phyloP scores from a whole-genome alignment of 1,284 basidiomycete genomes.

The Puccinia polysora region DNA sequence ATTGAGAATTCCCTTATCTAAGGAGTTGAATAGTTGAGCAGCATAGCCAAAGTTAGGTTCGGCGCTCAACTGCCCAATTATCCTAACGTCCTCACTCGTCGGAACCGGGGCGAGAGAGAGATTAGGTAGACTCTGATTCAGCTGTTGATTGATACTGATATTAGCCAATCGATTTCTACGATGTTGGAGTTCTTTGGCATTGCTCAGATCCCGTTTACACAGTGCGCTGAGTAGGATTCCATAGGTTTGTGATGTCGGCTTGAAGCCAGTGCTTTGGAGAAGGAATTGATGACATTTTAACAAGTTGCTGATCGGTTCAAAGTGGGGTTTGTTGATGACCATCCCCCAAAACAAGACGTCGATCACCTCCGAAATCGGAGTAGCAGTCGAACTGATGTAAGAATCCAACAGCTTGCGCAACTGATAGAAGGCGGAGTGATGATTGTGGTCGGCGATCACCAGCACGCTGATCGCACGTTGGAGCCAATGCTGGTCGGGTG shows the following conservation, averaged over 20 bases:
- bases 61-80: not conserved
- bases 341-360: constrained; percentile 41
- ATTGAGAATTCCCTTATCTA: constrained; percentile 12
- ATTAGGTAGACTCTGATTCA: constrained; percentile 38
- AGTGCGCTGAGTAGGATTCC: constrained; percentile 39
- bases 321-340: constrained; percentile 25
- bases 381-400: constrained; percentile 32
- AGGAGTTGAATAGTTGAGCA: constrained; percentile 13
- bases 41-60: constrained; percentile 38
- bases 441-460: constrained; percentile 15
- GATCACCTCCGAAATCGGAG: constrained; percentile 26
- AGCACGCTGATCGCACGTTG: constrained; percentile 12
- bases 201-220: constrained; percentile 31
- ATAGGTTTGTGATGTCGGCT: constrained; percentile 36
- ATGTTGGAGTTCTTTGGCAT: constrained; percentile 16
- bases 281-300: constrained; percentile 29
- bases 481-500: constrained; percentile 34
- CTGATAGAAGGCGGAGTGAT: constrained; percentile 32
- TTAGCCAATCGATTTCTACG: constrained; percentile 24
- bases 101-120: constrained; percentile 23
- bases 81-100: constrained; percentile 20
- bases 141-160: constrained; percentile 31
- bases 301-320: constrained; percentile 30
- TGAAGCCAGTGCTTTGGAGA: constrained; percentile 20
- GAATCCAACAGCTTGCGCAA: constrained; percentile 29